Evolutionary conservation across 2,329 filamentous ascomycete species (phyloP), one percentile per base, ranked within the genome.

Genomic region (Pseudocercospora eumusae): DNA sequence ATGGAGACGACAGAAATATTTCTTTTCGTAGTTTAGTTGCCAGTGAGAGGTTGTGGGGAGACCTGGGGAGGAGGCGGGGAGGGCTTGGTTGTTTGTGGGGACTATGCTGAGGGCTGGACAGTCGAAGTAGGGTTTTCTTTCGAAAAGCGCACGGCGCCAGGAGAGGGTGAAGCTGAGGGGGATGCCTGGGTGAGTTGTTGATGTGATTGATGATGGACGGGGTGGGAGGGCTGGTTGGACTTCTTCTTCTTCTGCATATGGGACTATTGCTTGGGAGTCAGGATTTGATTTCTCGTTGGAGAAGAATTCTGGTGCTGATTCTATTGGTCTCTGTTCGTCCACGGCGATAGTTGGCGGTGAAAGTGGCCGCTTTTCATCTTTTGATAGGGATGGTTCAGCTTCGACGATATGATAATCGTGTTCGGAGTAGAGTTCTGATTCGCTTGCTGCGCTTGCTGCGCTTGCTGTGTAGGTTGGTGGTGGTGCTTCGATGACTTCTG

Each of bases 341-440:
- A 27, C 21, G 13, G 45, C 23, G 56, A 27, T 55, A 28, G 55
- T 11, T 27, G 49, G 44, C 40, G 60, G 18, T 58, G 47, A 2
- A 25, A 25, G 15, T 47, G 60, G 2, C 23, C 45, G 25, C 25
- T 59, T 57, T 18, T 59, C 57, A 54, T 57, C 52, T 11, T 58
- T 27, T 15, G 61, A 47, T 5, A 25, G n/a, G 18, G 31, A 56
- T 25, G 57, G 58, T 55, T 21, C 58, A 21, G 53, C 58, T 36
- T 64, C 61, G 42, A 64, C 56, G 5, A 61, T 52, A 11, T 64
- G 58, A 28, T 61, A 61, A 27, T 61, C 58, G 50, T 64, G 47
- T 28, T 52, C 47, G 13, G 47, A 52, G 25, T 52, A 52, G 23
- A 52, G 47, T 28, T 52, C 58, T 56, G 57, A 55, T 47, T 61